Conservation (phyloP, 2,329 filamentous ascomycete genomes). For the Pseudocercospora ulei region DNA sequence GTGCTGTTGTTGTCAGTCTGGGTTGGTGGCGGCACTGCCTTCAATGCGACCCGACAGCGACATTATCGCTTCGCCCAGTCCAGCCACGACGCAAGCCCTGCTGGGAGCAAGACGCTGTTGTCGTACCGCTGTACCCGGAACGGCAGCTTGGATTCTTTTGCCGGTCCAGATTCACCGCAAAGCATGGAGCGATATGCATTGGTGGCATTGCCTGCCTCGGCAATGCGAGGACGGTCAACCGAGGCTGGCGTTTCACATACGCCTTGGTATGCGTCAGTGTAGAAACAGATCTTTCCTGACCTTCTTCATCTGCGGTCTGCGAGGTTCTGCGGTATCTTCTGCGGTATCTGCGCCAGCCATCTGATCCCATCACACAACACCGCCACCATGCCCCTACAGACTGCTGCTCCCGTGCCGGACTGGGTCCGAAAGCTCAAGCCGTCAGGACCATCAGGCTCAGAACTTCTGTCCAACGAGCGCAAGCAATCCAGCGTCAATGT, state of each 20-base stretch:
- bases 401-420: slow-evolving; percentile 41
- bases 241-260: slow-evolving; percentile 9
- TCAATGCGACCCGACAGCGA: too few species aligned
- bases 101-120: too few species aligned
- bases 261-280: slow-evolving; percentile 10
- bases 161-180: slow-evolving; percentile 1
- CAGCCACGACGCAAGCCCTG: too few species aligned
- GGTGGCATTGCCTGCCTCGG: too few species aligned
- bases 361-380: background rate
- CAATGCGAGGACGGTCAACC: too few species aligned
- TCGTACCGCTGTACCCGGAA: background rate
- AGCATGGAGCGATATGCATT: too few species aligned
- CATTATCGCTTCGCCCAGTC: too few species aligned
- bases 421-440: slow-evolving; percentile 61
- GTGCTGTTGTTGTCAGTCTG: too few species aligned
- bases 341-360: too few species aligned
- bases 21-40: too few species aligned
- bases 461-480: slow-evolving; percentile 60
- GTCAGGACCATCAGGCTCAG: slow-evolving; percentile 56
- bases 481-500: slow-evolving; percentile 57
- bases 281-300: slow-evolving; percentile 9
- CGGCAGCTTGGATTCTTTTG: slow-evolving; percentile 3
- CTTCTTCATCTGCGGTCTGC: slow-evolving; percentile 2
- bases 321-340: background rate
- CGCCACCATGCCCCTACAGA: slow-evolving; percentile 15